Conservation (phyloP, 441 rosid genomes). For the Arabidopsis hybrid region DNA sequence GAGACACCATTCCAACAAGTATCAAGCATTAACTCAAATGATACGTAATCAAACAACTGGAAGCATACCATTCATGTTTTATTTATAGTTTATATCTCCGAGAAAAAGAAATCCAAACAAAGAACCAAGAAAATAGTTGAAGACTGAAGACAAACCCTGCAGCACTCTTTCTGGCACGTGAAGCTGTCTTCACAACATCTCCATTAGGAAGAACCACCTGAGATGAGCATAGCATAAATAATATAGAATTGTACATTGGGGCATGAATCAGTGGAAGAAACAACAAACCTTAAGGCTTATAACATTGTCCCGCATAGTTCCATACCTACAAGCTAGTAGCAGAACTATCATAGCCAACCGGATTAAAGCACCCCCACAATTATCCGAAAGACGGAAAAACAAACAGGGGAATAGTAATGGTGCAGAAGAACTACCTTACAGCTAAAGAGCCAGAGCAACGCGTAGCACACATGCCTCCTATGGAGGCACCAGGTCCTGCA, state of each 20-base stretch:
- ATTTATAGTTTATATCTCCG: background rate
- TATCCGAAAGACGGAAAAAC: constrained; percentile 2
- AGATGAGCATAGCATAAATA: constrained; percentile 41
- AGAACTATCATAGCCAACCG: constrained; percentile 48
- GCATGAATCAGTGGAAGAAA: constrained; percentile 35
- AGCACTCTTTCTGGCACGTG: constrained; percentile 98
- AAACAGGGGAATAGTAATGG: background rate
- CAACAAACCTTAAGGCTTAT: constrained; percentile 85
- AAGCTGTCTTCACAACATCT: constrained; percentile 93
- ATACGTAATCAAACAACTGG: background rate
- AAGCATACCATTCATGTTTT: background rate
- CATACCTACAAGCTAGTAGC: constrained; percentile 84
- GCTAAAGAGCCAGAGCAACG: constrained; percentile 98
- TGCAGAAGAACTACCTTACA: constrained; percentile 70
- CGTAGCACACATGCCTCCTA: constrained; percentile 98
- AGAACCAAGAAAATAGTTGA: constrained; percentile 18
- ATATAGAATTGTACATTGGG: constrained; percentile 29
- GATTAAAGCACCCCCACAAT: constrained; percentile 26
- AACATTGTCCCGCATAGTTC: constrained; percentile 98
- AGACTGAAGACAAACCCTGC: constrained; percentile 77
- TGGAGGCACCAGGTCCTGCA: constrained; percentile 95
- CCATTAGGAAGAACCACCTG: constrained; percentile 96
- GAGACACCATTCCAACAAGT: constrained; percentile 25
- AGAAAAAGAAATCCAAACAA: constrained; percentile 14
- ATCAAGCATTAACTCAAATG: constrained; percentile 17